Evolutionary conservation across 2,329 filamentous ascomycete species (phyloP), one percentile per base, ranked within the genome.

Genomic region (Xylariaceae sp.): DNA sequence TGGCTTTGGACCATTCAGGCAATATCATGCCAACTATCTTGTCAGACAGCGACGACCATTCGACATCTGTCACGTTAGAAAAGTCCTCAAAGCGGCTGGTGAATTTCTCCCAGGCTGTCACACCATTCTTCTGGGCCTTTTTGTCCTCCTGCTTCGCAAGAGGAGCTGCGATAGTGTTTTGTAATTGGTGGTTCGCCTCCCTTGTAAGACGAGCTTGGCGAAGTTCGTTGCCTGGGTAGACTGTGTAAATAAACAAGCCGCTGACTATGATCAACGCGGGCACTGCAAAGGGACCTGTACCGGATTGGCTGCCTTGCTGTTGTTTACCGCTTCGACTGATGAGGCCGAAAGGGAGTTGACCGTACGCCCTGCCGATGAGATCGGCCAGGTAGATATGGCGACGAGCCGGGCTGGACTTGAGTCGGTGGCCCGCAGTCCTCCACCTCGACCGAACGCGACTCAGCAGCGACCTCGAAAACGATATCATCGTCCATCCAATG

Each of bases 1-100:
- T 77, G 48, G 84, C 72, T 64, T 85, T 88, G 39, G 88, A 86
- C 93, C 93, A 97, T 48, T 89, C 85, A 0, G 93, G 93, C 2
- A 95, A 75, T 39, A 97, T 86, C 64, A 84, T 81, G 69, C 84
- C 86, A 44, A 88, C 86, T 30, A 96, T 72, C 64, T 77, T 80
- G 63, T 85, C 82, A 1, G 84, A 78, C 8, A 85, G 67, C 1
- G 70, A 72, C 3, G 75, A 72, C 80, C 83, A 86, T 68, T 87
- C 80, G 2, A 82, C 73, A 64, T 83, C 80, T 17, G 80, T 77
- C 2, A 80, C 71, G 11, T 78, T 71, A 11, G 84, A 81, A 55
- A 90, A 80, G 17, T 77, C 73, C 64, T 80, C 78, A 60, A 84
- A 79, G 17, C 73, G 73, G 15, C 69, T 73, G 1, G 78, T 70